Evolutionary conservation across 108 stramenopile genomes (phyloP).

Genomic region (Pseudonitzschia delicatissima): DNA sequence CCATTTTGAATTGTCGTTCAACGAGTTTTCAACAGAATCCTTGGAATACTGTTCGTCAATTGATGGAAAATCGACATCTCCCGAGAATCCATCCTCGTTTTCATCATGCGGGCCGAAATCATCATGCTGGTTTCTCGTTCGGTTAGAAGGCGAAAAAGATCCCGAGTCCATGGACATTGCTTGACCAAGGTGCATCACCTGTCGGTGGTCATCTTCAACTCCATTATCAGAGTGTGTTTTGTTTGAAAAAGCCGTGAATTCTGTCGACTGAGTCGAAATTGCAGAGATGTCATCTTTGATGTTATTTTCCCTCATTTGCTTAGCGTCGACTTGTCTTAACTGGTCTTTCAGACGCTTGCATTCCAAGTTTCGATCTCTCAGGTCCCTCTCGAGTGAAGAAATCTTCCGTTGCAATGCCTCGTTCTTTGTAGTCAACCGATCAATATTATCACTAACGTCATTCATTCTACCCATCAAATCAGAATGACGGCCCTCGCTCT

Average conservation of each 20-base stretch:
- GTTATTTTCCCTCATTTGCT: conserved; percentile 14
- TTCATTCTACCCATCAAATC: conserved; percentile 30
- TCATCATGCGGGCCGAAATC: background rate
- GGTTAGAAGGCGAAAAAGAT: conserved; percentile 16
- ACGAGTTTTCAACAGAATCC: background rate
- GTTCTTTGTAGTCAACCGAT: conserved; percentile 34
- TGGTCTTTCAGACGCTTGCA: conserved; percentile 38
- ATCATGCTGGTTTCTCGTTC: background rate
- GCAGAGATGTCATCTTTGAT: conserved; percentile 17
- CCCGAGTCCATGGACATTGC: conserved; percentile 10
- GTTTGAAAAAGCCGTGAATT: conserved; percentile 3
- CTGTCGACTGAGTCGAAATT: conserved; percentile 11
- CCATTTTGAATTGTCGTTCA: conserved; percentile 11
- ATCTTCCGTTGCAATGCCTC: conserved; percentile 39
- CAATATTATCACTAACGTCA: conserved; percentile 38
- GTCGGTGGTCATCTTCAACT: conserved; percentile 4
- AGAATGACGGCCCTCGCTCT: conserved; percentile 19
- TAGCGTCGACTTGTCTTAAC: conserved; percentile 32
- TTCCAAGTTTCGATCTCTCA: conserved; percentile 39
- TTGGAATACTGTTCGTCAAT: conserved; percentile 3
- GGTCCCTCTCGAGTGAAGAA: conserved; percentile 36
- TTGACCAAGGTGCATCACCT: background rate
- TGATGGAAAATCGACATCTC: conserved; percentile 1
- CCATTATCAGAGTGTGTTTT: background rate
- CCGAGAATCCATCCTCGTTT: background rate